phyloP scores from a whole-genome alignment of 169 alveolate genomes.

The Cryptosporidium sp. region DNA sequence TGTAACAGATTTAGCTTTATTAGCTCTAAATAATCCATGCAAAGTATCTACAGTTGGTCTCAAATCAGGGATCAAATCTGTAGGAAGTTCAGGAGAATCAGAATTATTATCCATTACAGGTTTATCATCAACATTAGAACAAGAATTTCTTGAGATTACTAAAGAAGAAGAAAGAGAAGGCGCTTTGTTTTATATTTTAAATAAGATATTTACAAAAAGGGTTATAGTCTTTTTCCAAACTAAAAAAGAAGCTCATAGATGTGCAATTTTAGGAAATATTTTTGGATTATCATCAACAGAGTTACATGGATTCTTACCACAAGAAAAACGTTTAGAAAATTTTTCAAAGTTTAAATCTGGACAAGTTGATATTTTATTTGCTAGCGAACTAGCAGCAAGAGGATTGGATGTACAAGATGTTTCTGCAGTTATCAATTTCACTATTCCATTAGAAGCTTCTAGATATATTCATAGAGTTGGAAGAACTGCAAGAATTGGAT shows the following conservation, averaged over 20 bases:
- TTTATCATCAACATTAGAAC: constrained; percentile 78
- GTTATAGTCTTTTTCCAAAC: constrained; percentile 90
- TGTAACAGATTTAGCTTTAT: constrained; percentile 85
- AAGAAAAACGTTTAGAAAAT: constrained; percentile 90
- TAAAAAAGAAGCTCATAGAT: constrained; percentile 91
- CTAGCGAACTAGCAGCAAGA: constrained; percentile 96
- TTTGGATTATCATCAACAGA: constrained; percentile 91
- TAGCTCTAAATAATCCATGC: constrained; percentile 86
- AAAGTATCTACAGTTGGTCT: constrained; percentile 61
- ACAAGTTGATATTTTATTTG: constrained; percentile 89
- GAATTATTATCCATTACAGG: constrained; percentile 68
- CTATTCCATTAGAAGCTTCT: constrained; percentile 91
- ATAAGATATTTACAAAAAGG: constrained; percentile 78
- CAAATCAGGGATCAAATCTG: neutral
- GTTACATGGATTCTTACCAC: constrained; percentile 94
- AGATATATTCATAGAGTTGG: constrained; percentile 95
- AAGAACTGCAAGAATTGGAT: constrained; percentile 95
- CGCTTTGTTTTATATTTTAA: constrained; percentile 80
- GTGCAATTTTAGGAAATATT: constrained; percentile 86
- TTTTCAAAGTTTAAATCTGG: constrained; percentile 86
- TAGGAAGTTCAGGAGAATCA: neutral
- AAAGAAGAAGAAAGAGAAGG: constrained; percentile 81
- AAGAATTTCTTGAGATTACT: constrained; percentile 79
- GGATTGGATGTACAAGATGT: constrained; percentile 94
- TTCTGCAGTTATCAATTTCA: constrained; percentile 91